Evolutionary conservation across 2,329 filamentous ascomycete genomes (phyloP).

Genomic region (Pestalotiopsis sp.): DNA sequence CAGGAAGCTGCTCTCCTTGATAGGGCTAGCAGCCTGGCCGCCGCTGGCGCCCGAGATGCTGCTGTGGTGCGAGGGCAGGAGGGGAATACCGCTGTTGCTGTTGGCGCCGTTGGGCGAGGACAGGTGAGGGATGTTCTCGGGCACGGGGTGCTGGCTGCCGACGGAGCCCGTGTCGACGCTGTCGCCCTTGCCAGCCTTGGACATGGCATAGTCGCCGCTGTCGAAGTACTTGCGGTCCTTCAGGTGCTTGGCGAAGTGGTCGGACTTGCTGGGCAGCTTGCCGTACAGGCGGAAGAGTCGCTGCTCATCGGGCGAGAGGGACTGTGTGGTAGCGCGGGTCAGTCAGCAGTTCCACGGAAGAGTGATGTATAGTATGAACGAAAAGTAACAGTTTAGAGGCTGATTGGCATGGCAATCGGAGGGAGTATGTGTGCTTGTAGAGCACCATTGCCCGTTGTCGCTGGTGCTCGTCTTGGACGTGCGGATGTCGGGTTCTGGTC

Average conservation of each 20-base stretch:
- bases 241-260: slow-evolving; percentile 95
- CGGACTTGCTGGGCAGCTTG: slow-evolving; percentile 95
- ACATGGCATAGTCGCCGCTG: slow-evolving; percentile 93
- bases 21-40: slow-evolving; percentile 71
- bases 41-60: slow-evolving; percentile 50
- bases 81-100: slow-evolving; percentile 88
- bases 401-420: background rate
- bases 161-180: slow-evolving; percentile 92
- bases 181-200: slow-evolving; percentile 95
- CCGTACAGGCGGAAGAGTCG: slow-evolving; percentile 96
- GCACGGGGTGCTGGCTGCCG: slow-evolving; percentile 91
- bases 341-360: background rate
- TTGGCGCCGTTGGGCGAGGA: slow-evolving; percentile 74
- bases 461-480: background rate
- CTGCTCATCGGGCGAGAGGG: slow-evolving; percentile 92
- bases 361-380: background rate
- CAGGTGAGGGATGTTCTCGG: slow-evolving; percentile 92
- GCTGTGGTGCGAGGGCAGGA: slow-evolving; percentile 75
- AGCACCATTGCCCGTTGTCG: background rate
- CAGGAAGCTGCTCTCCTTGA: slow-evolving; percentile 89
- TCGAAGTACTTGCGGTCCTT: slow-evolving; percentile 99
- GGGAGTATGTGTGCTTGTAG: background rate
- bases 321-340: slow-evolving; percentile 53
- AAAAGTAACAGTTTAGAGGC: background rate
- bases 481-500: background rate